Conservation (phyloP, 169 alveolate genomes). For the Ichthyophthirius multifiliis region DNA sequence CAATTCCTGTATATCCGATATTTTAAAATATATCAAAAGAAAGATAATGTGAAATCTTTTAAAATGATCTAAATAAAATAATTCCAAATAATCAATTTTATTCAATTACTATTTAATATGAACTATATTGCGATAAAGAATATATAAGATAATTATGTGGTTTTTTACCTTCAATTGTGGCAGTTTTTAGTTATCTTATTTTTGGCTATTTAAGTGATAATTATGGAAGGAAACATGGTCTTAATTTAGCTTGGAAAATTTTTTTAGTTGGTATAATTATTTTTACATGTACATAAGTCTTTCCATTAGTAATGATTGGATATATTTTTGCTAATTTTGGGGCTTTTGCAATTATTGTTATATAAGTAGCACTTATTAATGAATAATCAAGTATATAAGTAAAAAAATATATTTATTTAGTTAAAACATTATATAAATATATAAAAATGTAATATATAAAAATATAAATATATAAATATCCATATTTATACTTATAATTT, state of each 20-base stretch:
- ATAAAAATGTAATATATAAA: too few species aligned
- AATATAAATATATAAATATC: too few species aligned
- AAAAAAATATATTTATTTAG: too few species aligned
- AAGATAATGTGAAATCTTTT: background rate
- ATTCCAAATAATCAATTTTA: background rate
- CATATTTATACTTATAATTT: too few species aligned
- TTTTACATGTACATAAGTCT: background rate
- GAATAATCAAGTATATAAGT: slow-evolving; percentile 3
- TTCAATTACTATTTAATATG: background rate
- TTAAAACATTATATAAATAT: too few species aligned
- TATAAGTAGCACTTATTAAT: background rate
- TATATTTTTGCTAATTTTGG: background rate
- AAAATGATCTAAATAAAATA: background rate
- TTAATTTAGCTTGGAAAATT: background rate
- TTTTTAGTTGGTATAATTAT: background rate
- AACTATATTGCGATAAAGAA: background rate
- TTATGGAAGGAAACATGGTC: background rate
- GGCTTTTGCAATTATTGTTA: background rate
- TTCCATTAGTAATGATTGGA: background rate
- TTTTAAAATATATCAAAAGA: background rate
- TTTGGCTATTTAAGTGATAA: slow-evolving; percentile 2
- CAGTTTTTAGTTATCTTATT: background rate
- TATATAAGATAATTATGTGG: background rate
- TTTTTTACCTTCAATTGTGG: background rate
- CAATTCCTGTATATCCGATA: too few species aligned